These are phyloP conservation scores for Wickerhamiella galacta DNA, from an alignment of 805 yeast species.

Conservation along the genomic window DNA sequence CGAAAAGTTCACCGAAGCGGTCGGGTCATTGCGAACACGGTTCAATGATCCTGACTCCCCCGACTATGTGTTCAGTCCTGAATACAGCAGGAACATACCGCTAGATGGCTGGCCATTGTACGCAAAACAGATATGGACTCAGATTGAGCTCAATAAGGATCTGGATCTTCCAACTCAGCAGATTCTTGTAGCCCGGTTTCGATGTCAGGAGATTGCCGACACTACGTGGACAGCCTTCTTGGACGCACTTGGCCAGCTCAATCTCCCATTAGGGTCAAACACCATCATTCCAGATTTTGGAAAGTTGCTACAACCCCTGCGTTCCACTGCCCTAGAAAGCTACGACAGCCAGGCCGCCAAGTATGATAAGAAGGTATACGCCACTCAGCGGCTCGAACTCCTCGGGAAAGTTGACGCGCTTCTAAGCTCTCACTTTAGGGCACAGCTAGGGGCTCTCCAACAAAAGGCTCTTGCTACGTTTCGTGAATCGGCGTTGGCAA, in stretches of 20 bases:
- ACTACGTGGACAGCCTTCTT: slow-evolving; percentile 33
- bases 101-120: slow-evolving; percentile 93
- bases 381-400: slow-evolving; percentile 40
- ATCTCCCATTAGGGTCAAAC: slow-evolving; percentile 14
- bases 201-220: slow-evolving; percentile 76
- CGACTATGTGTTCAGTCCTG: slow-evolving; percentile 37
- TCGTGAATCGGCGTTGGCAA: not conserved
- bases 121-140: slow-evolving; percentile 84
- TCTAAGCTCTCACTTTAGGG: slow-evolving; percentile 27
- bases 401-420: slow-evolving; percentile 29
- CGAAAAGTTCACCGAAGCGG: slow-evolving; percentile 47
- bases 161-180: slow-evolving; percentile 95
- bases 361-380: slow-evolving; percentile 50
- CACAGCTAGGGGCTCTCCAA: slow-evolving; percentile 26
- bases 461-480: slow-evolving; percentile 22
- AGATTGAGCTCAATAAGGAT: slow-evolving; percentile 82
- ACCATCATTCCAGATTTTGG: slow-evolving; percentile 11
- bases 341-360: slow-evolving; percentile 66
- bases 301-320: slow-evolving; percentile 29
- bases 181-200: slow-evolving; percentile 79
- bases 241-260: slow-evolving; percentile 21
- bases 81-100: slow-evolving; percentile 75
- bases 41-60: slow-evolving; percentile 26
- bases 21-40: slow-evolving; percentile 44
- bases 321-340: slow-evolving; percentile 29